phyloP scores from a whole-genome alignment of 2,329 filamentous ascomycete genomes.

The Neurospora crassa region DNA sequence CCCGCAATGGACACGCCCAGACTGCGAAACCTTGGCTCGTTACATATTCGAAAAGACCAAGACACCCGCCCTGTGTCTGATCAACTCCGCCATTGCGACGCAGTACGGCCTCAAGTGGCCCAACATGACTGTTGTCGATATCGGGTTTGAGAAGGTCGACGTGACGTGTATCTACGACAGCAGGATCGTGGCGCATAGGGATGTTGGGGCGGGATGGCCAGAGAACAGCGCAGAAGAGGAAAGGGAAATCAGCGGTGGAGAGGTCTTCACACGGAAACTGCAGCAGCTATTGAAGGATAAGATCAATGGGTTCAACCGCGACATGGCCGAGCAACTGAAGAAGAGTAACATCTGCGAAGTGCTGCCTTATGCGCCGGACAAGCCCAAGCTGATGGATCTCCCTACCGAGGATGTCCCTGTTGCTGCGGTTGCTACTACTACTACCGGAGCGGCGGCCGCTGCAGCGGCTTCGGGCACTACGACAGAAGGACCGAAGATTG shows the following conservation, averaged over 20 bases:
- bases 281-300: conserved; percentile 47
- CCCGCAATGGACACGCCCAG: conserved; percentile 80
- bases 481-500: conserved; percentile 25
- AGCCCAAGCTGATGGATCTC: conserved; percentile 37
- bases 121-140: conserved; percentile 79
- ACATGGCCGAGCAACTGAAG: conserved; percentile 65
- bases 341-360: conserved; percentile 58
- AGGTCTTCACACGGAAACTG: conserved; percentile 72
- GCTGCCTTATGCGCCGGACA: conserved; percentile 42
- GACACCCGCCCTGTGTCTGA: conserved; percentile 80
- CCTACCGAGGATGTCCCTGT: conserved; percentile 28
- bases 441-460: conserved; percentile 17
- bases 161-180: conserved; percentile 85
- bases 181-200: conserved; percentile 58
- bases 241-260: conserved; percentile 61
- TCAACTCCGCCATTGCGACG: conserved; percentile 80
- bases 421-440: conserved; percentile 7
- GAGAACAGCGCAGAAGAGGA: conserved; percentile 17
- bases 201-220: conserved; percentile 33
- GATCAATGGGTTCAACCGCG: conserved; percentile 45
- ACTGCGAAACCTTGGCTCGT: conserved; percentile 79
- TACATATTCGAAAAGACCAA: conserved; percentile 98
- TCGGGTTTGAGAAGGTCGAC: conserved; percentile 87
- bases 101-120: conserved; percentile 71
- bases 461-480: conserved; percentile 12